These are phyloP conservation scores for Hypseocharis bilobata DNA, from an alignment of 441 rosid genomes.

Conservation along the genomic window DNA sequence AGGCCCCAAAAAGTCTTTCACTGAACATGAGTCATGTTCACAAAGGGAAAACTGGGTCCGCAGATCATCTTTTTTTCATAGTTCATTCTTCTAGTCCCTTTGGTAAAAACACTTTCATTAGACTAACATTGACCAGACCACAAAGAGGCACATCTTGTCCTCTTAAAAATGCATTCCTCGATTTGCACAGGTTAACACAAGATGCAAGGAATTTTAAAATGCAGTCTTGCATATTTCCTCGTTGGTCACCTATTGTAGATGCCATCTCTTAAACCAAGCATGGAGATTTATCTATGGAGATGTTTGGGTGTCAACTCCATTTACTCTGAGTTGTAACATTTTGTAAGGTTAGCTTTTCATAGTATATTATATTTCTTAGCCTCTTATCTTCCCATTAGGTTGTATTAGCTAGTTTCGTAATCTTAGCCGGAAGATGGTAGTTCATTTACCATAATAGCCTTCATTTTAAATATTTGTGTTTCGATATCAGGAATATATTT, in stretches of 20 bases:
- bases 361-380: neutral
- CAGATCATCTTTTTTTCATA: neutral
- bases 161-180: neutral
- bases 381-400: neutral
- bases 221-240: neutral
- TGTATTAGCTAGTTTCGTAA: neutral
- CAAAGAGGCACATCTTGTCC: neutral
- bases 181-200: neutral
- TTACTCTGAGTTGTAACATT: too few species aligned
- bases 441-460: neutral
- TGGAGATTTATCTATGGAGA: neutral
- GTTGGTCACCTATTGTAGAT: neutral
- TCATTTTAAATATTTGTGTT: too few species aligned
- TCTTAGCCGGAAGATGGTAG: neutral
- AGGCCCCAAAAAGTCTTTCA: neutral
- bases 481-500: neutral
- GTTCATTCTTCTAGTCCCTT: constrained; percentile 1
- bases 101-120: neutral
- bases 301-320: neutral
- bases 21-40: neutral
- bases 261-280: neutral
- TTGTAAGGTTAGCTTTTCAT: neutral
- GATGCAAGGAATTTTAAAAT: neutral
- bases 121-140: neutral
- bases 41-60: neutral